Base-by-base conservation (phyloP, 2,329 filamentous ascomycete genomes). In the Hymenoscyphus scutula region DNA sequence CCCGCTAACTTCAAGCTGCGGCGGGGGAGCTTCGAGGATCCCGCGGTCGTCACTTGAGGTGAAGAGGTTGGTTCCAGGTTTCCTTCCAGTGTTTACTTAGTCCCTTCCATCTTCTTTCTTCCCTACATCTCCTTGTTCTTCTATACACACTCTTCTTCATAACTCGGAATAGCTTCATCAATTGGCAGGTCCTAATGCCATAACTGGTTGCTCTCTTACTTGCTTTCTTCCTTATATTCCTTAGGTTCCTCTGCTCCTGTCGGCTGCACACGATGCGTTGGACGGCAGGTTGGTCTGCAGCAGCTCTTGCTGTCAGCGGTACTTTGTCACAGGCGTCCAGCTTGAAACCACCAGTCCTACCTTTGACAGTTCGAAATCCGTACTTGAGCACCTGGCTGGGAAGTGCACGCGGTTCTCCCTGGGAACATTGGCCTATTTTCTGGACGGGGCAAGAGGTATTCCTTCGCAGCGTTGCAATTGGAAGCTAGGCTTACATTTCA, bases 371-470 rank as follows among this genome's bases (percentile, higher is more conserved):
- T 29, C 80, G 84, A 51, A 86, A 84, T 68, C 84, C 84, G 7
- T 87, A 87, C 68, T 72, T 87, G 62, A 86, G 82, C 71, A 80
- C 82, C 37, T 87, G 84, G 84, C 73, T 91, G 62, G 80, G 81
- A 56, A 82, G 84, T 74, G 90, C 91, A 48, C 83, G 92, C 68
- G 83, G 89, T 61, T 82, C 82, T 54, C 92, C 92, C 1, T 96
- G 91, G 91, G 83, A 86, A 60, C 84, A 85, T 76, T 96, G 92
- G 92, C 92, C 92, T 27, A 94, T 94, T 75, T 92, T 93, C 75
- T 93, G 88, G 81, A 90, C 88, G 6, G 89, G 90, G 37, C 80
- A 86, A 70, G 82, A 88, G 73, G 81, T 85, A 74, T 15, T 27
- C 38, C 29, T 41, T 19, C 25, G 5, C 15, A 30, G 29, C 25